phyloP scores from a whole-genome alignment of 148 eudicot species.

The Drosera capensis region DNA sequence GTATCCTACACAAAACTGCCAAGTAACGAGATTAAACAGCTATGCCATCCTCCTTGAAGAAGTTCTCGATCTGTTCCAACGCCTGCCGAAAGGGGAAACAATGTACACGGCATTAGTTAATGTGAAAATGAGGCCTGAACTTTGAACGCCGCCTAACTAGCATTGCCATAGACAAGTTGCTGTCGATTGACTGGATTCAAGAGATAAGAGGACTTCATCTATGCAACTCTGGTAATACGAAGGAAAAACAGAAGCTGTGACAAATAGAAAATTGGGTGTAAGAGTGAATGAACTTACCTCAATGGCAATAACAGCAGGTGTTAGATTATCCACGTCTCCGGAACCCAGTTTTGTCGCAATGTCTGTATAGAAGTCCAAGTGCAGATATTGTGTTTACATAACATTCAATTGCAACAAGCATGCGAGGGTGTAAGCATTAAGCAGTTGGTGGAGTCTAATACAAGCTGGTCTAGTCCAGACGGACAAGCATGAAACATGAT shows the following conservation, averaged over 20 bases:
- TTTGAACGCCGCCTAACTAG: not conserved
- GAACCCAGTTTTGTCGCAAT: constrained; percentile 41
- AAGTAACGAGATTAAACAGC: too few species aligned
- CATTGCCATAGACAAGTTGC: too few species aligned
- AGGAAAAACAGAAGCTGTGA: not conserved
- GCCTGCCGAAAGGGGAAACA: constrained; percentile 16
- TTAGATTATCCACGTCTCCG: constrained; percentile 28
- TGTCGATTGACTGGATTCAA: too few species aligned
- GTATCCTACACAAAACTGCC: too few species aligned
- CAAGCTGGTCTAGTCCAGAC: not conserved
- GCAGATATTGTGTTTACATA: not conserved
- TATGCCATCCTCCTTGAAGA: constrained; percentile 12
- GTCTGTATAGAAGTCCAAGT: constrained; percentile 16
- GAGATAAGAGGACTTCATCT: too few species aligned
- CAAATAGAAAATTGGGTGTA: not conserved
- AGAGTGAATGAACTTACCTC: constrained; percentile 41
- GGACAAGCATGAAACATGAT: not conserved
- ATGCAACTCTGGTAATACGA: not conserved
- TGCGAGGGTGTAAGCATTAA: not conserved
- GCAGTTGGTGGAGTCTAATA: not conserved
- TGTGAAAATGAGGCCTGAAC: too few species aligned
- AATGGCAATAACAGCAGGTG: constrained; percentile 30
- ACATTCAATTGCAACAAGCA: not conserved
- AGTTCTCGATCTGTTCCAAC: constrained; percentile 26
- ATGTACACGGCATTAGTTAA: not conserved